Percentiles rank a stretch among this genome's conserved stretches.
Evolutionary conservation across 805 yeast genomes (phyloP).

Genomic region (Yarrowia sp.): DNA sequence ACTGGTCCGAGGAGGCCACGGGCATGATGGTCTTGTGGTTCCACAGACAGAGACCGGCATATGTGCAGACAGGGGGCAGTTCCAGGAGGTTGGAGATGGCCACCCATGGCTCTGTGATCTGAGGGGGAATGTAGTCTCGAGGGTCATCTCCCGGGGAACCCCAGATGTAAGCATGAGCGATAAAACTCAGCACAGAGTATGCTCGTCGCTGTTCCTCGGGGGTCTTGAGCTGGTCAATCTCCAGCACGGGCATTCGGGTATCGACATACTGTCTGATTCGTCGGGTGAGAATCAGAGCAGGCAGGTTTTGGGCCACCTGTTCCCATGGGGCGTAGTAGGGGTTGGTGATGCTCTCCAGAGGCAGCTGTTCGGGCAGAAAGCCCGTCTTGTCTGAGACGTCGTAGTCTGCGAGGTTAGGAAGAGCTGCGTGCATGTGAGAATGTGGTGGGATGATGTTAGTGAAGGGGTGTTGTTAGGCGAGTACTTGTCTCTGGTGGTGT

Average conservation of each 20-base stretch:
- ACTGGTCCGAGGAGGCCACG: slow-evolving; percentile 49
- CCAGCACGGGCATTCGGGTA: slow-evolving; percentile 60
- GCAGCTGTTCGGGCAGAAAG: slow-evolving; percentile 74
- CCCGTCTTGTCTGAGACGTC: slow-evolving; percentile 77
- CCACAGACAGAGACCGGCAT: slow-evolving; percentile 89
- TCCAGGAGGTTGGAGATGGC: slow-evolving; percentile 64
- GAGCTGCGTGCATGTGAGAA: slow-evolving; percentile 45
- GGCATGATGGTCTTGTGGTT: slow-evolving; percentile 74
- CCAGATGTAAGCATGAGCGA: slow-evolving; percentile 93
- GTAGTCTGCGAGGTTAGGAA: slow-evolving; percentile 67
- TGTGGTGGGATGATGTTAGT: neutral
- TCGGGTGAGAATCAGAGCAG: slow-evolving; percentile 73
- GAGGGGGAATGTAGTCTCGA: slow-evolving; percentile 66
- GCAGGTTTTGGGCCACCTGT: slow-evolving; percentile 64
- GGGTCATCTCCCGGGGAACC: slow-evolving; percentile 65
- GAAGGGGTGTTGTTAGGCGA: too few relatives aligned
- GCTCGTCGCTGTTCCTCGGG: slow-evolving; percentile 76
- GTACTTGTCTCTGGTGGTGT: neutral
- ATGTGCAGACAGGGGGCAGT: slow-evolving; percentile 86
- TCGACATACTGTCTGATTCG: slow-evolving; percentile 70
- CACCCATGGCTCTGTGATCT: slow-evolving; percentile 74
- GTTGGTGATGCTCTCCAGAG: slow-evolving; percentile 65
- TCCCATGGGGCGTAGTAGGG: slow-evolving; percentile 83
- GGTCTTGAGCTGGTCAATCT: slow-evolving; percentile 55
- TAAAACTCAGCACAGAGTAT: slow-evolving; percentile 75